Evolutionary conservation across 2,329 filamentous ascomycete species (phyloP), one percentile per base, ranked within the genome.

Genomic region (Trichophyton schoenleinii): DNA sequence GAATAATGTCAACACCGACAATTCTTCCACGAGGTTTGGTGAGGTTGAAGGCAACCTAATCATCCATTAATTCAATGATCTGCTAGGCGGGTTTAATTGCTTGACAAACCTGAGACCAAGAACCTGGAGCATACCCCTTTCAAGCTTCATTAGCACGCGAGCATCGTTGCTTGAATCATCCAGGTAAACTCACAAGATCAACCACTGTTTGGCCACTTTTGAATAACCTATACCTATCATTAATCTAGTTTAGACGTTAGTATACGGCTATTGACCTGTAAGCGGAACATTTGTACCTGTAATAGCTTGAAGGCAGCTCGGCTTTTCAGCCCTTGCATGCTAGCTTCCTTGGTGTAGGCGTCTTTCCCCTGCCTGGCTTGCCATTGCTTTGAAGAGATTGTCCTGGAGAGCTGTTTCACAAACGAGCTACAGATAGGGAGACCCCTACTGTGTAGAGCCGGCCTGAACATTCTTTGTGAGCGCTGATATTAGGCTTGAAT

Each of bases 231-330:
- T 95, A 87, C 68, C 88, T 89, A 18, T 85, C 78, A 75, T 97
- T 87, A 74, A 99, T 88, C 87, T 91, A 64, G 22, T 13, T 15
- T 25, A 36, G 31, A 15, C 49, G 25, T 67, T 31, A 66, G 53
- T 46, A 34, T 31, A 11, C 15, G 57, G 15, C 34, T 9, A 38
- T 38, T 38, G 28, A 11, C 2, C 18, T 20, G 28, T 49, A 60
- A 41, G 20, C 25, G 48, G 48, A 44, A 52, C 34, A 4, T 59
- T 68, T 69, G 36, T 70, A 90, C 90, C 79, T 96, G 88, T 18
- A 96, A 75, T 8, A 99, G 78, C 74, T 99, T 99, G 74, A 94
- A 96, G 0, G 91, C 94, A 28, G 94, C 94, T 64, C 94, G 84
- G 68, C 90, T 95, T 74, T 92, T 96, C 62, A 96, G 77, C 0